These are phyloP conservation scores for Dovyalis caffra DNA, from an alignment of 345 rosid species.

Conservation along the genomic window DNA sequence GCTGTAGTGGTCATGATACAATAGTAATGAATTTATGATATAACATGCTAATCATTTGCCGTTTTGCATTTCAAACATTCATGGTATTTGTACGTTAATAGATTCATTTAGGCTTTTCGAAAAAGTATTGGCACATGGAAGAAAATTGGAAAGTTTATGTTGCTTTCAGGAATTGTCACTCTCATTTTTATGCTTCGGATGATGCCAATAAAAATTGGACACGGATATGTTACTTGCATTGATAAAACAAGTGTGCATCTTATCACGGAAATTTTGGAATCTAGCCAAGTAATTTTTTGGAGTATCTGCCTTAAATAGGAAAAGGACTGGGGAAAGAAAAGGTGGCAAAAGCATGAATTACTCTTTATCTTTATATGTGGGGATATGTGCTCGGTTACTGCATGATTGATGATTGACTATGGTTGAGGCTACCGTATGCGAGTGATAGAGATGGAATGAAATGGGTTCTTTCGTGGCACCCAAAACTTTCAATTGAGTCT, in stretches of 20 bases:
- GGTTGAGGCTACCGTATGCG: too few species aligned
- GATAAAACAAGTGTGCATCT: not conserved
- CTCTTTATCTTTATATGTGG: not conserved
- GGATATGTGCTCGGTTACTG: not conserved
- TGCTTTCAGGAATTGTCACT: not conserved
- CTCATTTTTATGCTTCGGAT: not conserved
- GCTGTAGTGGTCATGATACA: too few species aligned
- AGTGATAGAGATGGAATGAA: too few species aligned
- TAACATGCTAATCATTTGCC: too few species aligned
- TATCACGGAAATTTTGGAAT: not conserved
- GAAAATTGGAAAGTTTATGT: not conserved
- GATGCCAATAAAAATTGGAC: slow-evolving; percentile 3
- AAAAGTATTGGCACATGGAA: not conserved
- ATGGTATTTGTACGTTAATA: too few species aligned
- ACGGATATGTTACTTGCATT: slow-evolving; percentile 1
- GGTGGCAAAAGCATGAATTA: not conserved
- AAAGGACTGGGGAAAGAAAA: too few species aligned
- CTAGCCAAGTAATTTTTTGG: not conserved
- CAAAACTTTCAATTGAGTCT: not conserved
- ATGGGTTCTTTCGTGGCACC: not conserved
- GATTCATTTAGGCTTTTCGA: not conserved
- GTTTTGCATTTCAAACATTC: too few species aligned
- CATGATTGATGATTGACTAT: too few species aligned
- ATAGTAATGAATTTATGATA: too few species aligned
- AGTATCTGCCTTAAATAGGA: not conserved